A percentile compares a stretch with the other conserved stretches of the same genome.
Evolutionary conservation across 2,329 filamentous ascomycete species (phyloP).

Genomic region (Pseudogymnoascus destructans): DNA sequence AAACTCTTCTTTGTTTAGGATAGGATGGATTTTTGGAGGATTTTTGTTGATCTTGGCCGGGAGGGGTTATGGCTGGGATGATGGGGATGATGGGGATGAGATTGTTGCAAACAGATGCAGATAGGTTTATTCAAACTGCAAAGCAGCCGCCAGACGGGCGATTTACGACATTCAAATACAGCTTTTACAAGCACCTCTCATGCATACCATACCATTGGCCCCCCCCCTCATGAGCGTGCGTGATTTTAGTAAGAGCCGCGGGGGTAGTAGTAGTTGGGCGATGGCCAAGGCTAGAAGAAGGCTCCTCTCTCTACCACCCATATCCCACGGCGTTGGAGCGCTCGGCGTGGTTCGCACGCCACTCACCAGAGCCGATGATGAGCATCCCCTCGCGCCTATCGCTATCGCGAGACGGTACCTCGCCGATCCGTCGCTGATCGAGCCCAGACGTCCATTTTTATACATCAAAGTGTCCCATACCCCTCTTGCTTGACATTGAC

Average conservation of each 20-base stretch:
- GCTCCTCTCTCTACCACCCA: background rate
- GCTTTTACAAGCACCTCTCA: slow-evolving; percentile 1
- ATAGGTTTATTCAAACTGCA: background rate
- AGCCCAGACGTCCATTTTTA: background rate
- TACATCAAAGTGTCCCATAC: background rate
- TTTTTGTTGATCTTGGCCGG: background rate
- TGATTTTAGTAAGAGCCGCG: background rate
- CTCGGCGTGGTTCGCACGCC: background rate
- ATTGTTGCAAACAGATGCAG: background rate
- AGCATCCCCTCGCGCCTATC: background rate
- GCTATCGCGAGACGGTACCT: background rate
- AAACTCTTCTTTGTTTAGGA: background rate
- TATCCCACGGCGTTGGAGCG: too few relatives aligned
- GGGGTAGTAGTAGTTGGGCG: background rate
- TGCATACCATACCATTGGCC: background rate
- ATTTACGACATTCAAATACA: slow-evolving; percentile 2
- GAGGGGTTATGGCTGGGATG: background rate
- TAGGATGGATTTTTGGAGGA: background rate
- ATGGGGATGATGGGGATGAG: background rate
- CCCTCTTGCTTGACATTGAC: background rate
- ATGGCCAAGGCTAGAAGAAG: background rate
- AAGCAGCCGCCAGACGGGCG: background rate
- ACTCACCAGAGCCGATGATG: background rate
- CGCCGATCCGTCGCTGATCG: background rate
- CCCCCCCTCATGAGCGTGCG: background rate